These are phyloP conservation scores for Elsinoe necatrix DNA, from an alignment of 2,329 filamentous ascomycete species.

Conservation along the genomic window DNA sequence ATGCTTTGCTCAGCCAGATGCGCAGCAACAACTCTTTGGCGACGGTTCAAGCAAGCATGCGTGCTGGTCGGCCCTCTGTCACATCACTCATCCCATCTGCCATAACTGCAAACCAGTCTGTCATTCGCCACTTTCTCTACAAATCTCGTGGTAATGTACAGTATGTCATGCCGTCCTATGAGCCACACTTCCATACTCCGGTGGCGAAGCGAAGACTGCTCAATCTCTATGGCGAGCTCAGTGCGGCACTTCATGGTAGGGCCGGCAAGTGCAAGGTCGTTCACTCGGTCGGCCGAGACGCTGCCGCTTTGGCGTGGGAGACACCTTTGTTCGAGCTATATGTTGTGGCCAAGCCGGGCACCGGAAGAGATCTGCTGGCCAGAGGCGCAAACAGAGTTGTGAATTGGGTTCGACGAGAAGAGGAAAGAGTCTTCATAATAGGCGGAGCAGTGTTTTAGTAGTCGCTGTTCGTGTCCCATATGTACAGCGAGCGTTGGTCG, in stretches of 20 bases:
- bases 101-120: slow-evolving; percentile 25
- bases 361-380: slow-evolving; percentile 57
- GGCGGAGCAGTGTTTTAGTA: slow-evolving; percentile 73
- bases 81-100: slow-evolving; percentile 72
- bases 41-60: slow-evolving; percentile 63
- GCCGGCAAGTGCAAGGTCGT: slow-evolving; percentile 79
- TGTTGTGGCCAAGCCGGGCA: slow-evolving; percentile 73
- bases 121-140: slow-evolving; percentile 86
- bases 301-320: slow-evolving; percentile 78
- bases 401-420: slow-evolving; percentile 84
- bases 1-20: slow-evolving; percentile 59
- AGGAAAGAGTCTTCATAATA: slow-evolving; percentile 92
- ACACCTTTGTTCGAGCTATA: slow-evolving; percentile 91
- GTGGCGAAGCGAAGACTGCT: slow-evolving; percentile 50
- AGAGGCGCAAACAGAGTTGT: slow-evolving; percentile 83
- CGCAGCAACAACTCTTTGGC: slow-evolving; percentile 66
- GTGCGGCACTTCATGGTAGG: slow-evolving; percentile 75
- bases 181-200: slow-evolving; percentile 53
- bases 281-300: slow-evolving; percentile 65
- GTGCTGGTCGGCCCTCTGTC: slow-evolving; percentile 60
- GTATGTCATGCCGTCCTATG: slow-evolving; percentile 80
- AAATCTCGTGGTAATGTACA: slow-evolving; percentile 93
- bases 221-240: slow-evolving; percentile 75
- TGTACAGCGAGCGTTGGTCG: neutral
- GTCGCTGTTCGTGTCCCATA: neutral